Evolutionary conservation across 495 filamentous ascomycete genomes (phyloP), one percentile per base, ranked within the genome.

Genomic region (Articulospora tetracladia): DNA sequence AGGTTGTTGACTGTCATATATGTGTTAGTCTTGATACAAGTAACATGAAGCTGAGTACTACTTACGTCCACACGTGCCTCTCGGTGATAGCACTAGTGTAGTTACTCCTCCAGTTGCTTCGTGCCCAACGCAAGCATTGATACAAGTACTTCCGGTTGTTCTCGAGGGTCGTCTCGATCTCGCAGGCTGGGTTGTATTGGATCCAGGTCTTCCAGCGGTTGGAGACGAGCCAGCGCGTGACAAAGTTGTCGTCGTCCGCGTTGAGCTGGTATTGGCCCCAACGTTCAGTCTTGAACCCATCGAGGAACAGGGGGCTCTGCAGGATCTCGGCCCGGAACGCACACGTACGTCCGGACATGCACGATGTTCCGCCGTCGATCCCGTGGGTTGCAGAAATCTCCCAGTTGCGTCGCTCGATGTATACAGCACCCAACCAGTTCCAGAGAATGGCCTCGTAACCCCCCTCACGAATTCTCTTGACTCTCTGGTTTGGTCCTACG

Each of bases 381-480:
- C 88, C 85, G 60, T 91, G 90, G 30, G 90, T 93, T 11, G 91
- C 89, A 47, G 89, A 90, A 70, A 91, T 93, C 71, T 96, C 91
- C 68, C 93, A 96, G 69, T 93, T 94, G 48, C 91, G 80, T 39
- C 91, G 79, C 67, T 92, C 87, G 50, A 96, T 85, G 68, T 96
- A 96, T 30, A 86, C 77, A 25, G 89, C 88, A 1, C 90, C 91
- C 17, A 96, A 79, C 73, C 87, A 96, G 64, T 87, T 86, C 83
- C 82, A 94, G 54, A 86, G 69, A 19, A 79, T 79, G 55, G 83
- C 79, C 28, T 70, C 75, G 48, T 85, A 68, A 39, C 79, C 83
- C 12, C 81, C 85, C 12, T 72, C 68, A 59, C 74, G 75, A 28
- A 85, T 76, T 49, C 90, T 84, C 62, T 86, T 86, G 59, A 94